phyloP scores from a whole-genome alignment of 257 asterid species.

The Solanum rostratum region DNA sequence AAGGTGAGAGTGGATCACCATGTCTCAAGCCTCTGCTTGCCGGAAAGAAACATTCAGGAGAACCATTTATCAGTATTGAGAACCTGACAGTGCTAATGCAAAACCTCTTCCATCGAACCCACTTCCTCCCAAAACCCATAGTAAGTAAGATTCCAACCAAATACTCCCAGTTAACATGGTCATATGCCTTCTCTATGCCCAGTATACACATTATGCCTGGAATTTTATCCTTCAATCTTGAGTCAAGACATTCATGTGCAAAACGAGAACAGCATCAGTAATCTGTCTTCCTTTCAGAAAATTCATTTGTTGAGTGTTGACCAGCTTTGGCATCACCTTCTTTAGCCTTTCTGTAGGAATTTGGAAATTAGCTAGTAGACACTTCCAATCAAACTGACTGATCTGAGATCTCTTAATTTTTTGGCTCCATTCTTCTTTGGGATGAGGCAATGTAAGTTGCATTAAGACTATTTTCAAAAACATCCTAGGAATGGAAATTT shows the following conservation, averaged over 20 bases:
- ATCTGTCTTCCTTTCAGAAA: neutral
- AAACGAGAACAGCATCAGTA: neutral
- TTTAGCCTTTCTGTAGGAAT: neutral
- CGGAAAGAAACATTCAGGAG: neutral
- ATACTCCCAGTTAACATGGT: neutral
- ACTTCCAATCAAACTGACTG: neutral
- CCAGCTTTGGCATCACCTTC: neutral
- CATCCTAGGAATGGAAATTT: neutral
- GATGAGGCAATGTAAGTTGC: neutral
- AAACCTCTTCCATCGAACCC: neutral
- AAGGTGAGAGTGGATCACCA: neutral
- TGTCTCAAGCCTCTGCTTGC: neutral
- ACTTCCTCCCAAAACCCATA: neutral
- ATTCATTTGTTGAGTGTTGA: neutral
- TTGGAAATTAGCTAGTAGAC: neutral
- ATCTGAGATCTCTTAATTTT: neutral
- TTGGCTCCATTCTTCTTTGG: neutral
- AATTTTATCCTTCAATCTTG: neutral
- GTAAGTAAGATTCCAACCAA: neutral
- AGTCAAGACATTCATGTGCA: neutral
- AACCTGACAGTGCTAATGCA: neutral
- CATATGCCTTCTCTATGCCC: neutral
- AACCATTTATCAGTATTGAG: neutral
- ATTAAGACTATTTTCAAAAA: neutral
- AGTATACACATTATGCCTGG: neutral